Evolutionary conservation across 768 basidiomycete species (phyloP), one percentile per base, ranked within the genome.

Genomic region (Auricularia sp.): DNA sequence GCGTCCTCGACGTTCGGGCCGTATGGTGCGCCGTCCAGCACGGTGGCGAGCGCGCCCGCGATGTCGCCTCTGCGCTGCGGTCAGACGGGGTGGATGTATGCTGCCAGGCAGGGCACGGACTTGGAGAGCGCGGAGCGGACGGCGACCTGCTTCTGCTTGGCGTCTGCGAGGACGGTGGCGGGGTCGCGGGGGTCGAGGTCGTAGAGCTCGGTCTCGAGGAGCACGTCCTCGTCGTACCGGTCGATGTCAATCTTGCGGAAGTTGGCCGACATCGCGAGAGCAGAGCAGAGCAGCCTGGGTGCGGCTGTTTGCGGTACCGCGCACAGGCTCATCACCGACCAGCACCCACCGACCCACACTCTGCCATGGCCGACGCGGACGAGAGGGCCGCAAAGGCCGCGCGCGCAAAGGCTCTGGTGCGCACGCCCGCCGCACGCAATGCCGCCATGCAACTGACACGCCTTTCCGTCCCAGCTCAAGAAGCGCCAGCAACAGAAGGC

Each of bases 161-260:
- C 85, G 64, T 94, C 92, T 51, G 79, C 81, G 61, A 92, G 74
- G 35, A 88, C 87, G 66, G 88, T 86, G 0, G 82, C 78, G 2
- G 93, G 87, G 61, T 85, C 84, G 62, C 93, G 80, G 6, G 91
- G 88, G 72, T 98, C 94, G 2, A 89, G 82, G 36, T 91, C 88
- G 73, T 88, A 95, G 35, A 98, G 84, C 68, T 96, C 93, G 16
- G 83, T 84, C 65, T 94, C 90, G 56, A 87, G 83, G 6, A 98
- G 76, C 29, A 86, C 83, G 70, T 98, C 96, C 74, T 98, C 96
- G 72, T 98, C 96, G 77, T 86, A 92, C 47, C 79, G 81, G 77
- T 98, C 96, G 71, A 98, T 88, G 78, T 98, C 88, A 77, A 97
- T 93, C 77, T 94, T 95, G 70, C 95, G 82, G 76, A 93, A 97